These are phyloP conservation scores for Paspalum vaginatum DNA, from an alignment of 176 grass and related monocot genomes.

Conservation along the genomic window DNA sequence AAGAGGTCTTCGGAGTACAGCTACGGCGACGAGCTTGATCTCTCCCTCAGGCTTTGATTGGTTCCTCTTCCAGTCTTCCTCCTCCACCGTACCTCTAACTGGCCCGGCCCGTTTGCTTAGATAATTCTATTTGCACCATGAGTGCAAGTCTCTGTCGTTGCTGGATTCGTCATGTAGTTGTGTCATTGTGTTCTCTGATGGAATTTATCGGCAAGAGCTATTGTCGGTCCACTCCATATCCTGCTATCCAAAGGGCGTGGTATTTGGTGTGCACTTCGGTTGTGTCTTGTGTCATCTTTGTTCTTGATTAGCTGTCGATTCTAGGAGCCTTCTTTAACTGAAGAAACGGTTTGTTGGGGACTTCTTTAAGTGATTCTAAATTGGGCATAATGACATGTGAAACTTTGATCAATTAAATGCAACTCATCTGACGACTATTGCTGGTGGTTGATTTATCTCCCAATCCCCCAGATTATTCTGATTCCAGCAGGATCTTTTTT, in stretches of 20 bases:
- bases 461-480: not conserved
- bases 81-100: not conserved
- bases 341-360: not conserved
- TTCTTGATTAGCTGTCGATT: not conserved
- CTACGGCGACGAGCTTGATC: conserved; percentile 40
- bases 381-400: conserved; percentile 40
- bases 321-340: not conserved
- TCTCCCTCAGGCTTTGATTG: conserved; percentile 59
- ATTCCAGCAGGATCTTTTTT: not conserved
- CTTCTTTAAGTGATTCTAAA: not conserved
- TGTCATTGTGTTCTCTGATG: conserved; percentile 4
- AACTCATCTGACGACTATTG: not conserved
- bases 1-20: conserved; percentile 5
- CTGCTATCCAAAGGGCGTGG: conserved; percentile 15
- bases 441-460: not conserved
- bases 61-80: not conserved
- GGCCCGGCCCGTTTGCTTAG: conserved; percentile 23
- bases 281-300: not conserved
- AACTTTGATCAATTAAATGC: not conserved
- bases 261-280: conserved; percentile 39
- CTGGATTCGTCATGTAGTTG: conserved; percentile 6
- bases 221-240: not conserved
- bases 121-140: not conserved
- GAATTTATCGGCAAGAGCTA: conserved; percentile 20
- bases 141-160: not conserved